A percentile compares a stretch with the other conserved stretches of the same genome.
Conservation (phyloP, 768 basidiomycete genomes). For the Mycena pura region DNA sequence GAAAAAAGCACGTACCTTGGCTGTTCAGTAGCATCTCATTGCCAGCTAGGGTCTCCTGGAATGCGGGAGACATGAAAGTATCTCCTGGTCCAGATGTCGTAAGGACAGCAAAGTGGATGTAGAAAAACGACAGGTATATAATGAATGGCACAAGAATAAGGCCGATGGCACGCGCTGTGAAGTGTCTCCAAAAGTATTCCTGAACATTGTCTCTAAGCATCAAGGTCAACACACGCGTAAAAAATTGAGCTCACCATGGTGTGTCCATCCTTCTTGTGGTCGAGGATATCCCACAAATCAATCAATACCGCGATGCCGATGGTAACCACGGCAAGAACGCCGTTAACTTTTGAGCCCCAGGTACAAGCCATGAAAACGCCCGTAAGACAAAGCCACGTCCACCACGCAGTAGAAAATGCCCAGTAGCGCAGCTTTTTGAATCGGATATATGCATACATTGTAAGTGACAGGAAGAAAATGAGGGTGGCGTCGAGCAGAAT, state of each 20-base stretch:
- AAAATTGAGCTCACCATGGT: conserved; percentile 64
- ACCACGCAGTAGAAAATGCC: conserved; percentile 91
- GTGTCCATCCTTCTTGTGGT: conserved; percentile 73
- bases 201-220: conserved; percentile 37
- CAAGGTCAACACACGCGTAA: not conserved
- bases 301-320: conserved; percentile 92
- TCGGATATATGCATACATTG: conserved; percentile 90
- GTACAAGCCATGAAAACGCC: conserved; percentile 95
- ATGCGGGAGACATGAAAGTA: conserved; percentile 95
- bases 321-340: conserved; percentile 86
- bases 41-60: conserved; percentile 93
- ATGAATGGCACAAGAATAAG: conserved; percentile 89
- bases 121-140: conserved; percentile 96
- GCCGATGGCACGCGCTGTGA: conserved; percentile 81
- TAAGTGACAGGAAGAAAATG: conserved; percentile 95
- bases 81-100: conserved; percentile 92
- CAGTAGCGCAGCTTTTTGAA: conserved; percentile 94
- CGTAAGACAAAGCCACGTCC: conserved; percentile 90
- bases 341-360: conserved; percentile 98
- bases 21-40: conserved; percentile 93
- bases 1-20: conserved; percentile 64
- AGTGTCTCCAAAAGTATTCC: conserved; percentile 92
- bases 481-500: conserved; percentile 94
- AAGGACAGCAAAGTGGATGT: conserved; percentile 90
- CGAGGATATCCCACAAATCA: conserved; percentile 94